Base-by-base conservation (phyloP, 371 early-diverging fungal genomes). In the Mucor mucedo region DNA sequence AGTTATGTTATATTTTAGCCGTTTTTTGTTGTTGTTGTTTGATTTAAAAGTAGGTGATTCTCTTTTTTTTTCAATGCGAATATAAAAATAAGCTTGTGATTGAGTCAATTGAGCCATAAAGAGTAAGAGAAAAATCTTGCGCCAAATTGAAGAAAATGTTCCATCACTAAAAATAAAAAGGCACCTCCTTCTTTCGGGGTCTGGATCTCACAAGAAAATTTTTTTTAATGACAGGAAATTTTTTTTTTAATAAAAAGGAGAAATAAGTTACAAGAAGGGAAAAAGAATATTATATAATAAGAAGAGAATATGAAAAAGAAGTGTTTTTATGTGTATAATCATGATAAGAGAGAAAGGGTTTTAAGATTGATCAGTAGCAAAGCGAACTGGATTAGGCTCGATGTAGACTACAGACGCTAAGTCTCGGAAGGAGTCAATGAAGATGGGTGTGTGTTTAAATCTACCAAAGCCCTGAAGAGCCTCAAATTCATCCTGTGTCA, bases 401-500 rank as follows among this genome's bases (percentile, higher is more conserved):
- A 71, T 71, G 47, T 66, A 59, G 28, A 66, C 71, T 10, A 52
- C 64, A 41, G 66, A 63, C 14, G 71, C 68, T 30, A 76, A 56
- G 47, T 73, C 73, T 42, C 69, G 65, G 35, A 76, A 65, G n/a
- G 77, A 76, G 53, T 73, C 73, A 56, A 68, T 71, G 57, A 71
- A 67, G 29, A 71, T 66, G n/a, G 70, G 63, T 28, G 76, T 70
- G 9, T 69, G 69, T 52, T 60, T 70, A 49, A 82, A 73, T n/a
- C 65, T 65, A 27, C 73, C 71, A 58, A 82, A 76, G 10, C 76
- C 79, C 58, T 82, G 74, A 28, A 82, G 61, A 11, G 73, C 82
- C 58, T 82, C 82, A 41, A 79, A 60, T 65, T 82, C 82, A 58
- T 79, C 82, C 16, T 67, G 52, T 10, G 81, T 78, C 33, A 81